Percentiles rank a stretch among this genome's conserved stretches.
Conservation (phyloP, 2,329 filamentous ascomycete species). For the Fusarium chlamydosporum region DNA sequence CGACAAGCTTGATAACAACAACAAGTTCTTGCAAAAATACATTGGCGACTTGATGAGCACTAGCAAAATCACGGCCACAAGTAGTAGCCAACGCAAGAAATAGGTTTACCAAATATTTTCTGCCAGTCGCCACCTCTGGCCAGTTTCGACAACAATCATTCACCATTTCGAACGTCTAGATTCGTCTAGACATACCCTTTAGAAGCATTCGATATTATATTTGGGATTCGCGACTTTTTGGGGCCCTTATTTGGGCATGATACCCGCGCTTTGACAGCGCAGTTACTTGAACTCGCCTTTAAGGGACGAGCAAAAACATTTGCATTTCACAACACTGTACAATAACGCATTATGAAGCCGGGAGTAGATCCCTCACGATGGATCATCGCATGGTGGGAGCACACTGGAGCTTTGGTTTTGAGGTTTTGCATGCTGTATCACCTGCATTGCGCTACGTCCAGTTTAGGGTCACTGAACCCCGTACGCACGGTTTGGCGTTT, state of each 20-base stretch:
- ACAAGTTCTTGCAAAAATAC: conserved; percentile 97
- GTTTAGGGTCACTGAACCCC: conserved; percentile 19
- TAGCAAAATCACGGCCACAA: conserved; percentile 77
- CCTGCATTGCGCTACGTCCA: conserved; percentile 34
- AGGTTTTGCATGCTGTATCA: conserved; percentile 43
- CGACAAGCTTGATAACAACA: conserved; percentile 95
- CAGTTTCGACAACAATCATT: conserved; percentile 6
- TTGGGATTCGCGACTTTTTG: conserved; percentile 45
- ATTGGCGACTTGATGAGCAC: conserved; percentile 95
- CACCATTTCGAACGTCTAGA: conserved; percentile 26
- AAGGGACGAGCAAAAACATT: conserved; percentile 29
- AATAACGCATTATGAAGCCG: conserved; percentile 50
- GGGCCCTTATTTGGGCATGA: conserved; percentile 50
- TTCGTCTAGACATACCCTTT: conserved; percentile 23
- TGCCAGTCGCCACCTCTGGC: neutral
- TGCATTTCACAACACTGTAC: conserved; percentile 44
- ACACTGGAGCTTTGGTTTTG: conserved; percentile 45
- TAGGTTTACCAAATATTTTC: conserved; percentile 52
- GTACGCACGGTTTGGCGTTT: conserved; percentile 44
- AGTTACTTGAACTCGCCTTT: conserved; percentile 37
- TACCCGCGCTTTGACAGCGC: conserved; percentile 51
- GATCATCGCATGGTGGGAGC: conserved; percentile 42
- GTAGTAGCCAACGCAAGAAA: conserved; percentile 67
- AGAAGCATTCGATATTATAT: conserved; percentile 33
- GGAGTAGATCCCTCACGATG: conserved; percentile 40